Percentiles rank a stretch among this genome's conserved stretches.
These are phyloP conservation scores for Myxozyma sirexii DNA, from an alignment of 805 yeast species.

Conservation along the genomic window DNA sequence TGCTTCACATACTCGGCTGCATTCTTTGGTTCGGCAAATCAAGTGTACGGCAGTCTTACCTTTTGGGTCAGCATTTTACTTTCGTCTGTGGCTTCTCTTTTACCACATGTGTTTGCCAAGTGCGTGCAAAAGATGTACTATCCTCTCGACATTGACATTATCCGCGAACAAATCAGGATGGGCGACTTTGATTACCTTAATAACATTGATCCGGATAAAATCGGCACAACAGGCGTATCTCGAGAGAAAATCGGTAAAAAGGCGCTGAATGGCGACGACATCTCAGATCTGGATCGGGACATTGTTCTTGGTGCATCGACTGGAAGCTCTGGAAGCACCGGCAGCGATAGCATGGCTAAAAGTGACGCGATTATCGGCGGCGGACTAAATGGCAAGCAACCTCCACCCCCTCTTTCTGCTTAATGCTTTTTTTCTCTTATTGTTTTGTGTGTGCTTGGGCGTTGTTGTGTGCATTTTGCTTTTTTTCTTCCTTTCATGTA, in stretches of 20 bases:
- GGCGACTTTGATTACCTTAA: slow-evolving; percentile 51
- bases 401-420: slow-evolving; percentile 4
- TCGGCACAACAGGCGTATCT: not conserved
- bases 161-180: slow-evolving; percentile 60
- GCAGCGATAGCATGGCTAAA: not conserved
- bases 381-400: slow-evolving; percentile 26
- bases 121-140: slow-evolving; percentile 53
- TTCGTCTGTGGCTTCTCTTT: slow-evolving; percentile 55
- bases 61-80: slow-evolving; percentile 69
- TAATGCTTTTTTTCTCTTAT: not conserved
- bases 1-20: slow-evolving; percentile 54
- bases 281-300: not conserved
- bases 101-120: slow-evolving; percentile 64
- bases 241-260: not conserved
- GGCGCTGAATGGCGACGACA: not conserved
- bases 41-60: slow-evolving; percentile 59
- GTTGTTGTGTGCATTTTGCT: not conserved
- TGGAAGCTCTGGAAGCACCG: slow-evolving; percentile 7
- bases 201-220: slow-evolving; percentile 23
- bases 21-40: slow-evolving; percentile 65
- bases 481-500: not conserved
- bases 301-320: slow-evolving; percentile 2
- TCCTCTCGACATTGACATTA: slow-evolving; percentile 71
- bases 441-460: too few relatives aligned
- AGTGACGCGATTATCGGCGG: not conserved